Evolutionary conservation across 805 yeast species (phyloP).

Genomic region (Metschnikowia amazonensis): DNA sequence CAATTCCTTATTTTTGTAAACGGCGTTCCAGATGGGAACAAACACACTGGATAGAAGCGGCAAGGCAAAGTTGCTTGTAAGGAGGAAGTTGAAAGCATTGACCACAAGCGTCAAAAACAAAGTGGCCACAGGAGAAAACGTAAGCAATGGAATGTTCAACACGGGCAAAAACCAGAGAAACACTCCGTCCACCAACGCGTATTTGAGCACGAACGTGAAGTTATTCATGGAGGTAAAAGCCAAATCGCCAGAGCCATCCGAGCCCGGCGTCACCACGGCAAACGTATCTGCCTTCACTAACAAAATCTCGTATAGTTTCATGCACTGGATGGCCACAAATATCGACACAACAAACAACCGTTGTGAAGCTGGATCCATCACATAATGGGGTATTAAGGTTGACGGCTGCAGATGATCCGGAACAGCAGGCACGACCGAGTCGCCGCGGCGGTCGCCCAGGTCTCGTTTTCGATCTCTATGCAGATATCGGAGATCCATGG

Average conservation of each 20-base stretch:
- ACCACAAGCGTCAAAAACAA: slow-evolving; percentile 44
- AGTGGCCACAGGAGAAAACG: slow-evolving; percentile 58
- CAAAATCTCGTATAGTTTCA: slow-evolving; percentile 72
- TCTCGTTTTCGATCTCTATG: slow-evolving; percentile 2
- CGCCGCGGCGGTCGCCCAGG: slow-evolving; percentile 1
- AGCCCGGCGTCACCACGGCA: not conserved
- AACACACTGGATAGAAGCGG: slow-evolving; percentile 38
- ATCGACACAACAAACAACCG: slow-evolving; percentile 61
- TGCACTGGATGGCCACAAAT: slow-evolving; percentile 75
- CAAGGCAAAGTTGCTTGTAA: slow-evolving; percentile 49
- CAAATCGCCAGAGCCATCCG: not conserved
- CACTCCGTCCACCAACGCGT: slow-evolving; percentile 66
- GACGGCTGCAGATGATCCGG: not conserved
- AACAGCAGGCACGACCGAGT: not conserved
- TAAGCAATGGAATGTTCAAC: slow-evolving; percentile 70
- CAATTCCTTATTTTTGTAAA: slow-evolving; percentile 43
- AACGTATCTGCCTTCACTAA: slow-evolving; percentile 46
- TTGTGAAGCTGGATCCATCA: slow-evolving; percentile 75
- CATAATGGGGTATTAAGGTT: slow-evolving; percentile 55
- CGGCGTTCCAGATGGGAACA: slow-evolving; percentile 42
- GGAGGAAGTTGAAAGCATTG: slow-evolving; percentile 48
- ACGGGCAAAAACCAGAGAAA: slow-evolving; percentile 69
- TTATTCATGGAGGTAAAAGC: slow-evolving; percentile 41
- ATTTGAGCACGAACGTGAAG: slow-evolving; percentile 63
- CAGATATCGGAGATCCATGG: slow-evolving; percentile 6